Conservation (phyloP, 176 grass and related monocot species). For the Avena sativa region DNA sequence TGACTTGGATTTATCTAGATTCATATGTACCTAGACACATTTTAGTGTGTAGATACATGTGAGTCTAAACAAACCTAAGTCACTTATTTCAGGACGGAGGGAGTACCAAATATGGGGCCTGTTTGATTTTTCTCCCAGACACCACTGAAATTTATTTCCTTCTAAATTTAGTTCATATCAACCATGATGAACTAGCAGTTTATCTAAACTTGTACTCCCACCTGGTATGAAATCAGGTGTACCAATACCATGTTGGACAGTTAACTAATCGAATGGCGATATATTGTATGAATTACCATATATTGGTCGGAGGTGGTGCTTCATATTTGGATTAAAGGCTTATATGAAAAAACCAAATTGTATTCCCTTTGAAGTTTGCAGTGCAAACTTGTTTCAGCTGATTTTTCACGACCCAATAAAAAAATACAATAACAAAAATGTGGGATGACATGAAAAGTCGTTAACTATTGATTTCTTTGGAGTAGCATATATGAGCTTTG, state of each 20-base stretch:
- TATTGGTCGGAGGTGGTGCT: neutral
- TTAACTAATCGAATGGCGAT: neutral
- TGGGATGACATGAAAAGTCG: neutral
- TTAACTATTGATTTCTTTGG: neutral
- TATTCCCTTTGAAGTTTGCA: constrained; percentile 24
- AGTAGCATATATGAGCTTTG: constrained; percentile 12
- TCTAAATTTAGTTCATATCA: neutral
- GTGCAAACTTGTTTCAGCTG: constrained; percentile 31
- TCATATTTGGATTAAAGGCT: neutral
- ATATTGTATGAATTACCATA: neutral
- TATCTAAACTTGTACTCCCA: neutral
- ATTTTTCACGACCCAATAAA: neutral
- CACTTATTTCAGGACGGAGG: too few relatives aligned
- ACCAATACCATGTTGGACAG: constrained; percentile 12
- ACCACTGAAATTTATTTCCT: neutral
- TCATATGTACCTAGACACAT: too few relatives aligned
- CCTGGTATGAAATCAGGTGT: constrained; percentile 12
- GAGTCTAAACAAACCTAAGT: too few relatives aligned
- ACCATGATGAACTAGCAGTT: neutral
- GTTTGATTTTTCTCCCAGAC: neutral
- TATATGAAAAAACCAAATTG: constrained; percentile 8
- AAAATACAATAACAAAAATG: neutral
- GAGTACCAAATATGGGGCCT: neutral
- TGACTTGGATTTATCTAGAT: too few relatives aligned
- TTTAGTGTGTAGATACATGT: too few relatives aligned